phyloP scores from a whole-genome alignment of 2,329 filamentous ascomycete genomes.

The Alternaria triticina region DNA sequence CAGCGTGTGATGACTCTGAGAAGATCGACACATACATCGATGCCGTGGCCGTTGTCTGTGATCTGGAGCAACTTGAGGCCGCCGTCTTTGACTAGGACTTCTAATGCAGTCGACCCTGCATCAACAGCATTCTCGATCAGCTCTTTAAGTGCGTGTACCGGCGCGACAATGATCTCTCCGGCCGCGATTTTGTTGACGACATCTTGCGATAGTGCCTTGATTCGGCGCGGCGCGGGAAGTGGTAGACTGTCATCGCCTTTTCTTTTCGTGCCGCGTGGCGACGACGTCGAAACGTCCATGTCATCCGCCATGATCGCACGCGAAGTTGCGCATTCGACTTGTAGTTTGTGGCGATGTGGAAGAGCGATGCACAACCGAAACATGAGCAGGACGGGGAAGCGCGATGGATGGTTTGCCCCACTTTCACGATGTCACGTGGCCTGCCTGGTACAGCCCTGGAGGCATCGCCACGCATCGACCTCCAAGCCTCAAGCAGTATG shows the following conservation, averaged over 20 bases:
- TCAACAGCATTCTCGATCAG: conserved; percentile 97
- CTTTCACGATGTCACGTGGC: conserved; percentile 29
- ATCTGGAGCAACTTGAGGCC: conserved; percentile 95
- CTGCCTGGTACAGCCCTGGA: background rate
- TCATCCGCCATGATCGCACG: conserved; percentile 32
- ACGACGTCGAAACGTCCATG: conserved; percentile 35
- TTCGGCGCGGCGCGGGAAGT: conserved; percentile 52
- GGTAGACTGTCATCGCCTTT: conserved; percentile 44
- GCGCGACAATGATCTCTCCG: conserved; percentile 97
- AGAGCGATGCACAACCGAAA: background rate
- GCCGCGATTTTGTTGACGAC: conserved; percentile 99
- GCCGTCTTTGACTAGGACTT: conserved; percentile 92
- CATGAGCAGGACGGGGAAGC: conserved; percentile 10
- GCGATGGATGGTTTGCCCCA: conserved; percentile 24
- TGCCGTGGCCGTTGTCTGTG: conserved; percentile 95
- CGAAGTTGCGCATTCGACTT: background rate
- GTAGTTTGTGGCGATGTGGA: conserved; percentile 9
- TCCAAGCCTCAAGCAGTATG: background rate
- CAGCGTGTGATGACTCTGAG: conserved; percentile 1
- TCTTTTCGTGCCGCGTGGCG: conserved; percentile 45
- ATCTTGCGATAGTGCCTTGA: conserved; percentile 83
- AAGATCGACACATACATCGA: conserved; percentile 68
- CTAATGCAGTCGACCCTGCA: conserved; percentile 89
- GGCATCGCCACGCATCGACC: background rate
- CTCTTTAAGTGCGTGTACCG: conserved; percentile 94